These are phyloP conservation scores for Stagonosporopsis chrysanthemi DNA, from an alignment of 2,329 filamentous ascomycete genomes.

Conservation along the genomic window DNA sequence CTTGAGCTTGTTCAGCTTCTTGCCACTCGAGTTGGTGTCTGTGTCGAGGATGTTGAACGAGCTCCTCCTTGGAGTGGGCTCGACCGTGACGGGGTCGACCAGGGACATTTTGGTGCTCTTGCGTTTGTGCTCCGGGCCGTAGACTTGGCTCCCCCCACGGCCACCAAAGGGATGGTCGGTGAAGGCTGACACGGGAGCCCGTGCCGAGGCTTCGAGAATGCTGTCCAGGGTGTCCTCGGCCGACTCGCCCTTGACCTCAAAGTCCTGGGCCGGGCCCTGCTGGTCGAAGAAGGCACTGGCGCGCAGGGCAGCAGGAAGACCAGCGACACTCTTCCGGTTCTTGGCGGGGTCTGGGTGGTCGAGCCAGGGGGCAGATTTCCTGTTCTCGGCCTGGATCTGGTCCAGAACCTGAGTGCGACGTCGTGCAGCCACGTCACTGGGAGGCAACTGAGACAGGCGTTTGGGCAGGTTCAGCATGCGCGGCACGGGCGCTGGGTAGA, in stretches of 20 bases:
- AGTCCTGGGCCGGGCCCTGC: slow-evolving; percentile 63
- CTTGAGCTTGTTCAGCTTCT: slow-evolving; percentile 51
- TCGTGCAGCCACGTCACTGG: slow-evolving; percentile 69
- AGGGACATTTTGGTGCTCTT: slow-evolving; percentile 52
- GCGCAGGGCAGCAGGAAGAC: slow-evolving; percentile 81
- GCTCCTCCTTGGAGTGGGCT: slow-evolving; percentile 45
- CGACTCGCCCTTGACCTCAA: slow-evolving; percentile 74
- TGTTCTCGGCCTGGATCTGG: slow-evolving; percentile 63
- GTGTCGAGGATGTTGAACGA: slow-evolving; percentile 49
- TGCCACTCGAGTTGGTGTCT: slow-evolving; percentile 47
- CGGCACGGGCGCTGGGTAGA: slow-evolving; percentile 93
- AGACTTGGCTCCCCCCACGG: slow-evolving; percentile 56
- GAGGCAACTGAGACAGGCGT: slow-evolving; percentile 78
- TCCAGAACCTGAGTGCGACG: slow-evolving; percentile 77
- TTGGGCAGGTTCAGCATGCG: slow-evolving; percentile 92
- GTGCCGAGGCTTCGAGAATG: slow-evolving; percentile 88
- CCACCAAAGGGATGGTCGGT: slow-evolving; percentile 88
- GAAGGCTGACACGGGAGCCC: slow-evolving; percentile 88
- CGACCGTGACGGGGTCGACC: slow-evolving; percentile 27
- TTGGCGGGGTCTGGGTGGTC: slow-evolving; percentile 20
- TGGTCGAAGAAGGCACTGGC: slow-evolving; percentile 90
- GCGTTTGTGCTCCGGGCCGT: slow-evolving; percentile 60
- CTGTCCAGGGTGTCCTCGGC: slow-evolving; percentile 88
- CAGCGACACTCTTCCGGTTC: slow-evolving; percentile 53
- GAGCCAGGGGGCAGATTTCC: slow-evolving; percentile 56